Evolutionary conservation across 176 grass and related monocot genomes (phyloP), one percentile per base, ranked within the genome.

Genomic region (Aegilops sharonensis): DNA sequence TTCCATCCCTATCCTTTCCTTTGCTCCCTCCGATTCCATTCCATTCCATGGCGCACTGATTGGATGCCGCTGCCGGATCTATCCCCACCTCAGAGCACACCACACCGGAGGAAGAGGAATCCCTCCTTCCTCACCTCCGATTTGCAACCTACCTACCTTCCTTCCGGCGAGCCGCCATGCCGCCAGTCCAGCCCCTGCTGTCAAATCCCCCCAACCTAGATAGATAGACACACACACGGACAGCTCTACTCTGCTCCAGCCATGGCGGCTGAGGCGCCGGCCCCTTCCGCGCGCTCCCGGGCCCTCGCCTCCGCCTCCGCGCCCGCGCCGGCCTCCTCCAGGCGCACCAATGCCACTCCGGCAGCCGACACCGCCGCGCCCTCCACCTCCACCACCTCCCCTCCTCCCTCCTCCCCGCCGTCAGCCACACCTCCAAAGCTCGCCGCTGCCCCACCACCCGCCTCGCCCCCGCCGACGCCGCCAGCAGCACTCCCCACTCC

Each of bases 281-380:
- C 89, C 63, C 89, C 89, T 18, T 86, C 50, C 69, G 60, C 87
- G 18, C 47, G 36, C 14, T 17, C 91, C 0, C 50, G 15, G 50
- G 50, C 50, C 50, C 15, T 54, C 5, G 20, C 73, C 8, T 64
- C 88, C 4, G 20, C 72, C 11, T 65, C 88, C 10, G 80, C 89
- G 6, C 84, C 81, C 12, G 60, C 87, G 9, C 90, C 87, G 11
- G 68, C 80, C 48, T 59, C 89, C 18, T 84, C 76, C 72, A 81
- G 50, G 13, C 81, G 84, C 66, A 88, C 90, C 57, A 94, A 87
- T 39, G 72, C 84, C 25, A 47, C 70, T 9, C 83, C 87, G n/a
- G 68, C 88, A 40, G 78, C 88, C 21, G 72, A 84, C 86, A 11
- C 83, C 66, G 7, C 64, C 34, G 32, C 72, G 42, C 40, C 72